Conservation (phyloP, 108 stramenopile genomes). For the Fragilariopsis cylindrus region DNA sequence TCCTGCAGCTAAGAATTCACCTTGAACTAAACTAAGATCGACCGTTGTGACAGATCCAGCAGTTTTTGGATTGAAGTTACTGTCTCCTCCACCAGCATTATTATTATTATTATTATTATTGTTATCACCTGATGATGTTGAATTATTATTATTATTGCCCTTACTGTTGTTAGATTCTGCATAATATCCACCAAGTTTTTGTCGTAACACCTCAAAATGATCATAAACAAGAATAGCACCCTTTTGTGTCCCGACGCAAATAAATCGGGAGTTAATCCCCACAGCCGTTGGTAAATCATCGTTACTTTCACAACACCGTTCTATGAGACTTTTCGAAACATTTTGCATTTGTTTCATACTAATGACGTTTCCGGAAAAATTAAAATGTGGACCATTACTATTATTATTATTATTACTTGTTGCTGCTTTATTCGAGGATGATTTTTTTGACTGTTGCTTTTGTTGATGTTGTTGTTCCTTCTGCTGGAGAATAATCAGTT, state of each 20-base stretch:
- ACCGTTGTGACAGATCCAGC: slow-evolving; percentile 75
- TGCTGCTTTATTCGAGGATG: slow-evolving; percentile 14
- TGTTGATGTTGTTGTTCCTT: slow-evolving; percentile 6
- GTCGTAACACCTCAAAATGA: slow-evolving; percentile 84
- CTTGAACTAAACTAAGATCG: slow-evolving; percentile 62
- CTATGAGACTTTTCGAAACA: slow-evolving; percentile 6
- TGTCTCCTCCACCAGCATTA: slow-evolving; percentile 9
- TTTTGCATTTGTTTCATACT: slow-evolving; percentile 38
- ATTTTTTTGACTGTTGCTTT: neutral
- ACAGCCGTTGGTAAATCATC: slow-evolving; percentile 65
- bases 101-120: neutral
- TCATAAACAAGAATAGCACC: slow-evolving; percentile 82
- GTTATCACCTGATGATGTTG: neutral
- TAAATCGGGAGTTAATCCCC: slow-evolving; percentile 83
- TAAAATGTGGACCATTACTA: slow-evolving; percentile 29
- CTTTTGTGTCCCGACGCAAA: slow-evolving; percentile 82
- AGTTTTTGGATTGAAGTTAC: slow-evolving; percentile 19
- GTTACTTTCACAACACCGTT: slow-evolving; percentile 13
- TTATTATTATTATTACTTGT: slow-evolving; percentile 20
- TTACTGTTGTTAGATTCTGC: slow-evolving; percentile 15
- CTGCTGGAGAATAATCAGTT: too few relatives aligned
- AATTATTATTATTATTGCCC: neutral
- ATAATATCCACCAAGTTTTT: slow-evolving; percentile 37
- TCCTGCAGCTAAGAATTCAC: slow-evolving; percentile 73
- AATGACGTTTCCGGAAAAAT: slow-evolving; percentile 54